phyloP scores from a whole-genome alignment of 805 yeast genomes.

The Saccharomycopsis synnaedendra region DNA sequence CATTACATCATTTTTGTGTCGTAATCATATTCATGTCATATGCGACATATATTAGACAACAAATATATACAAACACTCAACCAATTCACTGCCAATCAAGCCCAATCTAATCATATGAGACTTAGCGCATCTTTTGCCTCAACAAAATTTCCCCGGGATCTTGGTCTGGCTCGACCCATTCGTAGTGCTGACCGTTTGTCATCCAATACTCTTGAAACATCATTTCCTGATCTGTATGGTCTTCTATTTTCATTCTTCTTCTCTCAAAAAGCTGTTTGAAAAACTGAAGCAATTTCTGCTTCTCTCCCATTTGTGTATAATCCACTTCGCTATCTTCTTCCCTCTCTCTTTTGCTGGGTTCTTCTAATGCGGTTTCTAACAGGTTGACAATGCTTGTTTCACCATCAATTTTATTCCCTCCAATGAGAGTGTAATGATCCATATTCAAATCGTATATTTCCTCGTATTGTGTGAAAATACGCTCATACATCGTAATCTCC shows the following conservation, averaged over 20 bases:
- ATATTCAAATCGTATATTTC: slow-evolving; percentile 32
- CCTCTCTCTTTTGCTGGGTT: background rate
- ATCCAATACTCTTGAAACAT: slow-evolving; percentile 79
- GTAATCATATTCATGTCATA: no score
- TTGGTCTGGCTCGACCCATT: slow-evolving; percentile 84
- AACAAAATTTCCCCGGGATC: slow-evolving; percentile 63
- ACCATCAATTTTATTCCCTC: slow-evolving; percentile 1
- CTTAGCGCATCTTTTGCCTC: background rate
- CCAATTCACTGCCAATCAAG: no score
- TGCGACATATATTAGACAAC: no score
- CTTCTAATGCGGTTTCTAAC: background rate
- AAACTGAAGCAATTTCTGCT: slow-evolving; percentile 7
- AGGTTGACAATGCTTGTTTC: background rate
- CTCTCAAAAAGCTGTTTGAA: slow-evolving; percentile 19
- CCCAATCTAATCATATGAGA: slow-evolving; percentile 1
- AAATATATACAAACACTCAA: no score
- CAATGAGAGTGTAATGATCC: slow-evolving; percentile 26
- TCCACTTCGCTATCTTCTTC: background rate
- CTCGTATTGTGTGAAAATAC: slow-evolving; percentile 29
- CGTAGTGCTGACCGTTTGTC: slow-evolving; percentile 75
- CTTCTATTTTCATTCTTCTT: slow-evolving; percentile 27
- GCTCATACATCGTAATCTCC: slow-evolving; percentile 25
- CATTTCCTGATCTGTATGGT: slow-evolving; percentile 53
- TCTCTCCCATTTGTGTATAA: slow-evolving; percentile 5
- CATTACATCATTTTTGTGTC: no score